Base-by-base conservation (phyloP, 2,329 filamentous ascomycete species). In the Fusarium humuli region DNA sequence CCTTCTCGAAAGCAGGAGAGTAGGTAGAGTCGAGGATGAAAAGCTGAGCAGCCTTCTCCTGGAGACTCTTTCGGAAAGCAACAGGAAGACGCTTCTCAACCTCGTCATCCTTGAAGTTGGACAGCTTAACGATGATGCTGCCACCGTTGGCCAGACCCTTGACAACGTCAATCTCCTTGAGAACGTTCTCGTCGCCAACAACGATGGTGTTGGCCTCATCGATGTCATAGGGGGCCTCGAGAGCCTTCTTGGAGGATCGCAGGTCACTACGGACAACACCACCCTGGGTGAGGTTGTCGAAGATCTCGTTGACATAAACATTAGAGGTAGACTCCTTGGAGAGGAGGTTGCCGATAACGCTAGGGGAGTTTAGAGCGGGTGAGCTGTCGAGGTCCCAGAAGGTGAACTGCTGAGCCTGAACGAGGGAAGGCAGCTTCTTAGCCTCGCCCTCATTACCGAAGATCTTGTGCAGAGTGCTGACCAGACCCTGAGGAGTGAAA, bases 331-430 rank as follows among this genome's bases (percentile, higher is more conserved):
- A 92, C 79, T 87, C 94, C 85, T 91, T 90, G 85, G 90, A 95
- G 85, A 85, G 88, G 14, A 89, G 77, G 61, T 81, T 84, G 68
- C 86, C 86, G 29, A 91, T 77, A 40, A 84, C 87, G 23, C 87
- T 81, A 13, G 94, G 91, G 2, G 93, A 90, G 63, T 84, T 84
- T 54, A 86, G 85, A 54, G 91, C 87, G 2, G 84, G 81, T 29
- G 94, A 94, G 79, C 90, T 87, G 77, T 97, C 95, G 42, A 92
- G 79, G 73, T 98, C 93, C 94, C 94, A 98, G 87, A 99, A 98
- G 14, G 91, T 91, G 83, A 96, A 98, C 81, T 98, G 92, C 79
- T 93, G 87, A 22, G 90, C 89, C 71, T 88, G 84, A 57, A 90
- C 80, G 48, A 85, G 79, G n/a, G 67, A 84, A 61, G 73, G 79